These are phyloP conservation scores for Populus euphratica DNA, from an alignment of 345 rosid genomes.

Conservation along the genomic window DNA sequence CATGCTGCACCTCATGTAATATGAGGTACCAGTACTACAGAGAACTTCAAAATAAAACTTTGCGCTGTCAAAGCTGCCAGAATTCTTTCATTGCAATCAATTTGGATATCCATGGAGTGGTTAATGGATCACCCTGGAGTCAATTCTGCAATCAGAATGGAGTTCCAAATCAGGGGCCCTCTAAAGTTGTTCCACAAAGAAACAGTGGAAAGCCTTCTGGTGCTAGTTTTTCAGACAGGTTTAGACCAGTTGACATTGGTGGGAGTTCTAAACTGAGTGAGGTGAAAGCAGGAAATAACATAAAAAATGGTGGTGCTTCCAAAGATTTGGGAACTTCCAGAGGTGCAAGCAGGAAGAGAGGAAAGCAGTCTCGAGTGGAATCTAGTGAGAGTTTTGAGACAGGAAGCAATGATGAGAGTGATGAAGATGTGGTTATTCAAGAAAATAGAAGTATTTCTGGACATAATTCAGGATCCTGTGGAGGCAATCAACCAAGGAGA, in stretches of 20 bases:
- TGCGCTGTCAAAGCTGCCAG: conserved; percentile 56
- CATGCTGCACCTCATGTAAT: conserved; percentile 56
- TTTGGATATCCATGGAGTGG: conserved; percentile 28
- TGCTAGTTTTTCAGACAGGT: conserved; percentile 15
- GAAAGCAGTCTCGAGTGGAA: conserved; percentile 31
- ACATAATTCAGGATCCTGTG: conserved; percentile 18
- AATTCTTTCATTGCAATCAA: conserved; percentile 48
- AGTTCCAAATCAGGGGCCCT: conserved; percentile 32
- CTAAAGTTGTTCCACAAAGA: conserved; percentile 27
- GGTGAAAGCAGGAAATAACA: conserved; percentile 1
- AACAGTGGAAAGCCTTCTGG: conserved; percentile 31
- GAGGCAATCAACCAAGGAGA: conserved; percentile 33
- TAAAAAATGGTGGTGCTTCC: conserved; percentile 23
- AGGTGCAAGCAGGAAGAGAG: conserved; percentile 34
- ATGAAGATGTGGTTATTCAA: conserved; percentile 18
- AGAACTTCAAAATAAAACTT: conserved; percentile 28
- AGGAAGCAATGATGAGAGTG: conserved; percentile 26
- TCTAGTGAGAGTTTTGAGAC: conserved; percentile 37
- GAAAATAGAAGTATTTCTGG: conserved; percentile 23
- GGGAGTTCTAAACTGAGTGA: conserved; percentile 26
- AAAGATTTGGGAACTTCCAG: conserved; percentile 19
- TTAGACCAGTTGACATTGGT: conserved; percentile 22
- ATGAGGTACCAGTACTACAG: conserved; percentile 39
- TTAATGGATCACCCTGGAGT: conserved; percentile 27
- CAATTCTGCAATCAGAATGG: conserved; percentile 24